Percentiles rank a stretch among this genome's conserved stretches.
Conservation (phyloP, 225 moss, liverwort and hornwort species). For the Physcomitrium patens region DNA sequence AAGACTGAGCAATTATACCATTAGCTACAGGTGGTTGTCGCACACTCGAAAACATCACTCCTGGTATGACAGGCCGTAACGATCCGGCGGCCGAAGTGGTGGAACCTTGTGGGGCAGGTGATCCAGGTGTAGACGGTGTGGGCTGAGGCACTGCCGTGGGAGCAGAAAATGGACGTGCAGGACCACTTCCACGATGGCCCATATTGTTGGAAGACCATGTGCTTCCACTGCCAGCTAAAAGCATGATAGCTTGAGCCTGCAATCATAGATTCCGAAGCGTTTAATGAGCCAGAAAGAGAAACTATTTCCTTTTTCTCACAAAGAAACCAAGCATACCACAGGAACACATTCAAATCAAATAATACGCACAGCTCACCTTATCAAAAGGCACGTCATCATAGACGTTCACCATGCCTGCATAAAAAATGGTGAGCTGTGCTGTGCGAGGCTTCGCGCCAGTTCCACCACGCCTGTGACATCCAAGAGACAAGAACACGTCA, state of each 20-base stretch:
- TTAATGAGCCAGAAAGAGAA: background rate
- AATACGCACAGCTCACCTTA: slow-evolving; percentile 53
- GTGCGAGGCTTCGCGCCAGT: slow-evolving; percentile 48
- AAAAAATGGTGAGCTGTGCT: slow-evolving; percentile 91
- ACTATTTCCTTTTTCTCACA: no score
- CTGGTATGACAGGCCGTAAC: slow-evolving; percentile 28
- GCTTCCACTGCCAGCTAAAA: slow-evolving; percentile 79
- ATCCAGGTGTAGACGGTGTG: slow-evolving; percentile 42
- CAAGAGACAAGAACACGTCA: background rate
- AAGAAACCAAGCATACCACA: no score
- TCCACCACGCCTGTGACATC: slow-evolving; percentile 38
- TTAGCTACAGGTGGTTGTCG: slow-evolving; percentile 43
- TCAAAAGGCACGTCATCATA: slow-evolving; percentile 88
- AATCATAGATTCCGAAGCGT: slow-evolving; percentile 6
- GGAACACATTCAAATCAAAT: no score
- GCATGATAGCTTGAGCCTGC: slow-evolving; percentile 98
- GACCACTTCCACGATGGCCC: slow-evolving; percentile 45
- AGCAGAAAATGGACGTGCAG: slow-evolving; percentile 48
- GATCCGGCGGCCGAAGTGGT: slow-evolving; percentile 27
- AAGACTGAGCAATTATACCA: slow-evolving; percentile 20
- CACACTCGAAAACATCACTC: slow-evolving; percentile 34
- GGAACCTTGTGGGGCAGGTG: slow-evolving; percentile 36
- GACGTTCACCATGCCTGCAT: slow-evolving; percentile 84
- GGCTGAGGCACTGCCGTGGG: slow-evolving; percentile 49
- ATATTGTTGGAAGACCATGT: slow-evolving; percentile 64